Evolutionary conservation across 2,329 filamentous ascomycete species (phyloP), one percentile per base, ranked within the genome.

Genomic region (Ilyonectria sp.): DNA sequence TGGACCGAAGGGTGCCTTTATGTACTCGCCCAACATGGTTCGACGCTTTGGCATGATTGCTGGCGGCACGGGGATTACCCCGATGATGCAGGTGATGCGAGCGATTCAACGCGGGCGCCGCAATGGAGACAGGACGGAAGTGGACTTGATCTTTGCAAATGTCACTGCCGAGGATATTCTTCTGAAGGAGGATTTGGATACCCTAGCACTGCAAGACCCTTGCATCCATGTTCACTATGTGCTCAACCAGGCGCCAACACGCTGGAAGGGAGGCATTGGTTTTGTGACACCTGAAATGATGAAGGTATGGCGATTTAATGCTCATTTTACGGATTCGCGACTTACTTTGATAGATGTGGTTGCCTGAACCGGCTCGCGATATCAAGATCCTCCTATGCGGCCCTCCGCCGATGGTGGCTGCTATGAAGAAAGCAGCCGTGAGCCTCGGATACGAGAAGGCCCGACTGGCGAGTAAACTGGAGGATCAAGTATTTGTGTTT

Each of bases 401-500:
- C 6, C 95, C 95, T 58, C 95, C 95, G 58, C 95, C 95, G 55
- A 98, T 98, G 95, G 89, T 98, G 69, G 92, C 92, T 76, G 95
- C 94, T 50, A 92, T 98, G 86, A 98, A 98, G 90, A 21, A 21
- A 21, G 21, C 94, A 5, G 92, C 94, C 55, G 93, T 95, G 83
- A 87, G 88, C 69, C 87, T 98, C 9, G 95, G 95, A 63, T 98
- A 92, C 86, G 88, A 93, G 77, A 98, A 98, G 88, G 93, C 95
- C 43, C 90, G 91, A 68, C 93, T 95, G 40, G 94, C 97, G 75
- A 97, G 94, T 90, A 98, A 98, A 89, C 90, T 98, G 60, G 93
- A 95, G 79, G 95, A 98, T 82, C 95, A 98, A 83, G 93, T 98
- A 74, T 98, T 98, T 85, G 94, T 93, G 78, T 98, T 98, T 84